Conservation (phyloP, 768 basidiomycete species). For the Amanita brunnescens region DNA sequence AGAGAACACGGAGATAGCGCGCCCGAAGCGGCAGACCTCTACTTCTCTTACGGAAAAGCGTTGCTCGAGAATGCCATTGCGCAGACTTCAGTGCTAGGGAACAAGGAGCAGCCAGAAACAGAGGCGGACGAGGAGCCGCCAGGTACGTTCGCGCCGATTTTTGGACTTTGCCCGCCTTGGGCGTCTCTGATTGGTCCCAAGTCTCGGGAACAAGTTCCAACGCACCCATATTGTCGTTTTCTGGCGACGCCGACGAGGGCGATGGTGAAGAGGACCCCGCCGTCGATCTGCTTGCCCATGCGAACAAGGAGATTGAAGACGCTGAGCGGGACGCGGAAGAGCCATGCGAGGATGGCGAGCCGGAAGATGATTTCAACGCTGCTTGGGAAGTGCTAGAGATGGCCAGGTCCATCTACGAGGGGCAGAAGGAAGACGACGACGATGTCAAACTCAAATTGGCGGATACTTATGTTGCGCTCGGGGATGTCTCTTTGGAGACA, state of each 20-base stretch:
- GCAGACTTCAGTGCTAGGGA: slow-evolving; percentile 77
- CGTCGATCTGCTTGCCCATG: slow-evolving; percentile 55
- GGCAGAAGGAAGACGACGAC: slow-evolving; percentile 50
- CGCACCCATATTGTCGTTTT: slow-evolving; percentile 67
- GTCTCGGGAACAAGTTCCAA: slow-evolving; percentile 28
- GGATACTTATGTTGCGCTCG: slow-evolving; percentile 83
- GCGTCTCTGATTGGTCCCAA: slow-evolving; percentile 3
- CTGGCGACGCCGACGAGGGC: slow-evolving; percentile 70
- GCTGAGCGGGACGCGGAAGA: slow-evolving; percentile 47
- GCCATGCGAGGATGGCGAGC: slow-evolving; percentile 60
- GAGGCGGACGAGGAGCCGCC: slow-evolving; percentile 33
- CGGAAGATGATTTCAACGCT: slow-evolving; percentile 96
- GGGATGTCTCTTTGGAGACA: slow-evolving; percentile 95
- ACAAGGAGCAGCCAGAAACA: slow-evolving; percentile 64
- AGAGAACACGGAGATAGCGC: slow-evolving; percentile 70
- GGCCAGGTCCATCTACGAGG: slow-evolving; percentile 79
- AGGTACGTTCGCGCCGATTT: too few species aligned
- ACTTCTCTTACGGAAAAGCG: slow-evolving; percentile 89
- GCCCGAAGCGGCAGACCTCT: slow-evolving; percentile 78
- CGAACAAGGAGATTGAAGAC: slow-evolving; percentile 34
- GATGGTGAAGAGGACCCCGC: slow-evolving; percentile 38
- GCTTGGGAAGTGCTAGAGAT: slow-evolving; percentile 98
- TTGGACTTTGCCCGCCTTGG: slow-evolving; percentile 1
- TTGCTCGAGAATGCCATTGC: slow-evolving; percentile 87
- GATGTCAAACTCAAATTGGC: slow-evolving; percentile 74